Evolutionary conservation across 2,329 filamentous ascomycete species (phyloP).

Genomic region (Sarocladium kiliense): DNA sequence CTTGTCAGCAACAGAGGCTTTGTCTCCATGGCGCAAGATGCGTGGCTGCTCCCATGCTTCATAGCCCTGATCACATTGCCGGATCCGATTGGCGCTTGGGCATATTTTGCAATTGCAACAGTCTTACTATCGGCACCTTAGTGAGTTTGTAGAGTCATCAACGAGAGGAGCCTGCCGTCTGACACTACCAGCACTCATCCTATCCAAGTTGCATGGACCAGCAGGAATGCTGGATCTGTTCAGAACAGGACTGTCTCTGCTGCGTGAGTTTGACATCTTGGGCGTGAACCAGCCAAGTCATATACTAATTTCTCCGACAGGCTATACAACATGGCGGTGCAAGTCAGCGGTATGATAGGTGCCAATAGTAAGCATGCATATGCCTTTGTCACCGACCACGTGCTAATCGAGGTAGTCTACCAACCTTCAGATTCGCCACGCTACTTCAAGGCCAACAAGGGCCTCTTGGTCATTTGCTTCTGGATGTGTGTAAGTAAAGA

Average conservation of each 20-base stretch:
- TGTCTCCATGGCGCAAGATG: constrained; percentile 39
- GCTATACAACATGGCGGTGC: constrained; percentile 46
- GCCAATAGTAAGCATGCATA: constrained; percentile 30
- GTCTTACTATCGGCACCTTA: constrained; percentile 48
- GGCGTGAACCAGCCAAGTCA: background rate
- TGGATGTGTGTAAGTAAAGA: constrained; percentile 31
- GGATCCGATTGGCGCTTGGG: constrained; percentile 34
- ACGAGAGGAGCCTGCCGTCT: background rate
- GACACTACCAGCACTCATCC: constrained; percentile 38
- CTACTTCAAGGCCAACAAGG: constrained; percentile 33
- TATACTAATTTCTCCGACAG: constrained; percentile 27
- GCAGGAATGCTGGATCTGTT: constrained; percentile 52
- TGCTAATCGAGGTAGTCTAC: constrained; percentile 22
- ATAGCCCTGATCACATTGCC: constrained; percentile 38
- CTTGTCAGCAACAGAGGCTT: constrained; percentile 43
- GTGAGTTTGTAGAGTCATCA: constrained; percentile 26
- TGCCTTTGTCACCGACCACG: background rate
- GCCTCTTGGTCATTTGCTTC: constrained; percentile 29
- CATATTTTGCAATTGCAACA: constrained; percentile 43
- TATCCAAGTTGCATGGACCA: constrained; percentile 54
- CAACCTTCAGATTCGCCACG: constrained; percentile 28
- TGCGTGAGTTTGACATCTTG: constrained; percentile 19
- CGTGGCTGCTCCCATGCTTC: constrained; percentile 52
- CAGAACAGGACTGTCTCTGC: constrained; percentile 49
- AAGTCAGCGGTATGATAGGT: constrained; percentile 33